A percentile compares a stretch with the other conserved stretches of the same genome.
Evolutionary conservation across 2,329 filamentous ascomycete genomes (phyloP).

Genomic region (Talaromyces marneffei): DNA sequence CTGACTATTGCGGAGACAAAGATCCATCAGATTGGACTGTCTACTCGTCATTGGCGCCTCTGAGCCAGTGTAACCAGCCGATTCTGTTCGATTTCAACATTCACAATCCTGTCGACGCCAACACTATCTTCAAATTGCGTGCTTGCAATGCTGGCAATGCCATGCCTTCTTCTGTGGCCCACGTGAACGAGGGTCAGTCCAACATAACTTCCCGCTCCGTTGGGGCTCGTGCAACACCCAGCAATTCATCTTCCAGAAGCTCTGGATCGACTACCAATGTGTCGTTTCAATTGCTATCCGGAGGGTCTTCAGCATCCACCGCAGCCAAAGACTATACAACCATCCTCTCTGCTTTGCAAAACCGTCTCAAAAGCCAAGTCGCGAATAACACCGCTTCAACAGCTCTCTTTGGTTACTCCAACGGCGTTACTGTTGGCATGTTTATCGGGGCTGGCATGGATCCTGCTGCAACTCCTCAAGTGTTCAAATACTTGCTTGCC

Average conservation of each 20-base stretch:
- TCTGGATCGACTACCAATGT: not conserved
- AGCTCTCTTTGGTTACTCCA: not conserved
- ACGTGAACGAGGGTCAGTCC: not conserved
- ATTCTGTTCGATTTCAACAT: not conserved
- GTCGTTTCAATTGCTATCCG: not conserved
- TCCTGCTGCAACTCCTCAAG: not conserved
- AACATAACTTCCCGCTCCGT: not conserved
- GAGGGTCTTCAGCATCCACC: not conserved
- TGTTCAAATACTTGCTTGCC: not conserved
- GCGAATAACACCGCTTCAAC: not conserved
- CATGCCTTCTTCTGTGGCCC: not conserved
- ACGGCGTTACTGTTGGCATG: not conserved
- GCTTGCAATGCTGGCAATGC: not conserved
- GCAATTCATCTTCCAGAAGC: not conserved
- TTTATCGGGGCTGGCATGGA: not conserved
- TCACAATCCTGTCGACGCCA: not conserved
- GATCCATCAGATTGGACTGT: not conserved
- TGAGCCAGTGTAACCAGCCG: not conserved
- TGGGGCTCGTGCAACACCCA: not conserved
- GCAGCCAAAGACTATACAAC: not conserved
- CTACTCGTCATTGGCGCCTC: not conserved
- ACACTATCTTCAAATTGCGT: not conserved
- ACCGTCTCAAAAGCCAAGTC: not conserved
- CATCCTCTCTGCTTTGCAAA: not conserved
- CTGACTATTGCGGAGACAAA: conserved; percentile 1